Base-by-base conservation (phyloP, 1,284 basidiomycete genomes). In the Xanthoconium separans region DNA sequence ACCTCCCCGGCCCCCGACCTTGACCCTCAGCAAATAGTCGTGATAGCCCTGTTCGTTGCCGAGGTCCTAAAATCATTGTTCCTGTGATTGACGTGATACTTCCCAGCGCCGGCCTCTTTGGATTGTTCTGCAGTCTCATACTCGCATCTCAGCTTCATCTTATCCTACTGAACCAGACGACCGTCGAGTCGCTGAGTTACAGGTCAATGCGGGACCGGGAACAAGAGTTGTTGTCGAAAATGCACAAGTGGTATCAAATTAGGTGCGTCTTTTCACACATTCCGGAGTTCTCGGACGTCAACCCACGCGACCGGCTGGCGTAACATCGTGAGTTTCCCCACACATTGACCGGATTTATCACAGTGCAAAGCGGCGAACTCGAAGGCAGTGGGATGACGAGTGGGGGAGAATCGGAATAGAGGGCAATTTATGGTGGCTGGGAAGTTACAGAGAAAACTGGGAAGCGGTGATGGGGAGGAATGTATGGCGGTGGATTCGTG, bases 361-460 rank as follows among this genome's bases (percentile, higher is more conserved):
- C 61, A 87, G 84, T 33, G 75, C 73, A 20, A 83, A 80, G 62
- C 66, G 70, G 39, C 66, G 65, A 31, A 80, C 74, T n/a, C 63
- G 58, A 39, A 68, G 63, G 44, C 69, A 76, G 31, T 94, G 91
- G 87, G 83, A 93, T 61, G 63, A 69, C 7, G 85, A 91, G 59
- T 95, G 91, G 91, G 93, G 93, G 0, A 65, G 74, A 27, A 76
- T 87, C 2, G 77, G 78, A 7, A 79, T 70, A 22, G 91, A 95
- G 64, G 93, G 89, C 0, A 88, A 95, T 67, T 70, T 93, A 5
- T 96, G 92, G 92, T 95, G 90, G 89, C 71, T 86, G 36, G 93
- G 85, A 15, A 80, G 77, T 60, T 58, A 58, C 41, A 65, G 76
- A 20, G 71, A 70, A 39, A 91, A 87, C 59, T 94, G 89, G 89